Base-by-base conservation (phyloP, 257 asterid species). In the Parsonsia alboflavescens region DNA sequence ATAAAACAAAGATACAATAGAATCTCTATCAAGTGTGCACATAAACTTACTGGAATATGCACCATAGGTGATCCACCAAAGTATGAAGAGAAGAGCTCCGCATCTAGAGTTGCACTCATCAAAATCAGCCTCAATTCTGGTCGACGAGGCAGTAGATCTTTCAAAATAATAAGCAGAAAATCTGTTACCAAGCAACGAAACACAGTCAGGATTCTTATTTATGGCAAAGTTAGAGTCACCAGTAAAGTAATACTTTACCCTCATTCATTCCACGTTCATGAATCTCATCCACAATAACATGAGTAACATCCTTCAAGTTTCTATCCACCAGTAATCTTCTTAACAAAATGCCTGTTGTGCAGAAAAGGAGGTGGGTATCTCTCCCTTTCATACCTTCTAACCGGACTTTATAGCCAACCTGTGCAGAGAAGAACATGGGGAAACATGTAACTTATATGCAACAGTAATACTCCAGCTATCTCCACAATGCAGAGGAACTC, bases 241-340 rank as follows among this genome's bases (percentile, higher is more conserved):
- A 54, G 57, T 59, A 77, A 63, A 45, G 68, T 71, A 64, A 78
- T 44, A 58, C 22, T 81, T 45, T 76, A 92, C 99, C 99, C 89
- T 94, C 99, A 82, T 94, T 94, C 71, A 94, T 87, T 84, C 98
- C 99, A 70, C 98, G 99, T 76, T 94, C 99, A 84, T 94, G 99
- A 81, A 94, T 93, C 86, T 94, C 99, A 80, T 94, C 99, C 73
- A 94, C 93, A 45, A 94, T 86, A 71, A 94, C 88, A 84, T 94
- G 97, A 67, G 99, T 90, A 71, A 92, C 90, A 26, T 90, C 96
- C 82, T 90, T 94, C 85, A 94, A 88, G 81, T 78, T 88, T 87
- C 92, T 82, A 81, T 94, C 98, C 53, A 89, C 87, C 73, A 87
- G 83, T 74, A 94, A 85, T 82, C 96, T 85, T 82, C 99, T 93